These are phyloP conservation scores for Drosera spatulata DNA, from an alignment of 179 eudicot species.

Conservation along the genomic window DNA sequence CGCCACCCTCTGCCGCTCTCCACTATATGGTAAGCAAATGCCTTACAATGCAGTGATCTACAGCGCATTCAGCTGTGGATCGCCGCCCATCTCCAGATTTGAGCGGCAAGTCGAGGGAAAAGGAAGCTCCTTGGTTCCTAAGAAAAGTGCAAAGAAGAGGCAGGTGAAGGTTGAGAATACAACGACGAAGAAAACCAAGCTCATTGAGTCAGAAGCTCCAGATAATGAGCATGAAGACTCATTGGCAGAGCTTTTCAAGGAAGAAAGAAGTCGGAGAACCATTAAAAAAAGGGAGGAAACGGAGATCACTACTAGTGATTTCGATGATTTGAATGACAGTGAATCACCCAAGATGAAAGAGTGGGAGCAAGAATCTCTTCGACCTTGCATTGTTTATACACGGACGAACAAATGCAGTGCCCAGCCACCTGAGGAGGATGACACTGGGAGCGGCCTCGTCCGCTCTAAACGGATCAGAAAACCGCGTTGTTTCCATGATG, in stretches of 20 bases:
- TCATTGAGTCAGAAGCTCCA: conserved; percentile 13
- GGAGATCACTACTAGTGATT: conserved; percentile 15
- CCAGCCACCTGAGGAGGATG: too few species aligned
- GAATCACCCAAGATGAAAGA: conserved; percentile 3
- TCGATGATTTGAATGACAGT: conserved; percentile 23
- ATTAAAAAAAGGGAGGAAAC: not conserved
- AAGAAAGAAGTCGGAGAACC: too few species aligned
- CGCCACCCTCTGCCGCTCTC: conserved; percentile 88
- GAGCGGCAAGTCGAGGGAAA: conserved; percentile 8
- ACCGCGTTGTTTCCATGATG: too few species aligned
- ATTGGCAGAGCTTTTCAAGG: not conserved
- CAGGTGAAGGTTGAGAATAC: conserved; percentile 25
- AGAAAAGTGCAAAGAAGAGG: conserved; percentile 29
- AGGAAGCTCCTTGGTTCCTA: conserved; percentile 9
- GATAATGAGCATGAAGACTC: conserved; percentile 25
- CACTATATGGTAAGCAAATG: conserved; percentile 95
- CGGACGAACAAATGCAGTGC: too few species aligned
- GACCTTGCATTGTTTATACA: too few species aligned
- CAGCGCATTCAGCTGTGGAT: conserved; percentile 64
- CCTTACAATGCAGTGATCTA: conserved; percentile 77
- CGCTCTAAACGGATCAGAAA: too few species aligned
- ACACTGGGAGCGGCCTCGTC: too few species aligned
- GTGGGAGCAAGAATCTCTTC: too few species aligned
- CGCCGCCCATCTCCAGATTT: conserved; percentile 24
- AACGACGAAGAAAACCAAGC: conserved; percentile 20